phyloP scores from a whole-genome alignment of 164 flowering plant species.

The Vitis amurensis region DNA sequence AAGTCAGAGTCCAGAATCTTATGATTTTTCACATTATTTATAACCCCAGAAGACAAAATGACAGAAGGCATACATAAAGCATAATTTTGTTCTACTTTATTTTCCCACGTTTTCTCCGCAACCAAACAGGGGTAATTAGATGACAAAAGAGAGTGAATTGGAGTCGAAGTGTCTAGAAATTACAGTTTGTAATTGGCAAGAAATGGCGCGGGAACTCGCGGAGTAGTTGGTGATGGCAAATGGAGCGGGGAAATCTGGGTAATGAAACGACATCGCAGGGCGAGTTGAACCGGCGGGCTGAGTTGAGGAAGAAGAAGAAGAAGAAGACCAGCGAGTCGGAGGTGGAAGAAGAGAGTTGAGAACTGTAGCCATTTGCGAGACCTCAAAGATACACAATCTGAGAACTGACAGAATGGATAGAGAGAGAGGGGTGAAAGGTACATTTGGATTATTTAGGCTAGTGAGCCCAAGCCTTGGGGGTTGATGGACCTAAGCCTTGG shows the following conservation, averaged over 20 bases:
- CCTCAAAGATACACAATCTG: not conserved
- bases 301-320: not conserved
- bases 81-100: no score
- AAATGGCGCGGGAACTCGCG: not conserved
- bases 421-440: not conserved
- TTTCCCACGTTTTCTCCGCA: no score
- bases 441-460: no score
- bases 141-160: no score
- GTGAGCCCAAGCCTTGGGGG: no score
- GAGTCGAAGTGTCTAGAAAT: not conserved
- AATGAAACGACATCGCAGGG: not conserved
- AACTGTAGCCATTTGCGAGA: not conserved
- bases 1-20: no score
- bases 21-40: no score
- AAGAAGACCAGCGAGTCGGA: not conserved
- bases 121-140: no score
- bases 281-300: not conserved
- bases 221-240: not conserved
- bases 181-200: not conserved
- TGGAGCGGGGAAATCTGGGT: not conserved
- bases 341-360: not conserved
- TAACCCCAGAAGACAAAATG: no score
- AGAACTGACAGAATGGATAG: not conserved
- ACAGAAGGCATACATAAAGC: no score
- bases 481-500: no score